Percentiles rank a stretch among this genome's conserved stretches.
phyloP scores from a whole-genome alignment of 495 filamentous ascomycete species.

The Elaphomyces granulatus region DNA sequence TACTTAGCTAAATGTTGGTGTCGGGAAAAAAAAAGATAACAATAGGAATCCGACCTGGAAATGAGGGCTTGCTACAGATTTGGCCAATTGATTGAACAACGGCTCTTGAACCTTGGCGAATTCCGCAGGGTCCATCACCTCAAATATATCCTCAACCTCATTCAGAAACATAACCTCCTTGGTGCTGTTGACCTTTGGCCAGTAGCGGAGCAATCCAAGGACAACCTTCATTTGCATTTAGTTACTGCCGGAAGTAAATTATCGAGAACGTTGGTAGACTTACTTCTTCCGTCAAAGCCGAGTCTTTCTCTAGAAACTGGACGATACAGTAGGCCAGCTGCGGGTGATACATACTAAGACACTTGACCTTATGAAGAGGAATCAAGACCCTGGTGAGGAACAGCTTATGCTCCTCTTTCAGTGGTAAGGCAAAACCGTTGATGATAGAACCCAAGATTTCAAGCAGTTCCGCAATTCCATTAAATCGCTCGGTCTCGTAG shows the following conservation, averaged over 20 bases:
- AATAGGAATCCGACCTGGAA: slow-evolving; percentile 64
- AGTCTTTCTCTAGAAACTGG: slow-evolving; percentile 97
- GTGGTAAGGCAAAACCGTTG: slow-evolving; percentile 92
- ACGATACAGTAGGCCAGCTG: slow-evolving; percentile 98
- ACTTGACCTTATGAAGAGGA: slow-evolving; percentile 95
- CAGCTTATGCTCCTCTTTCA: slow-evolving; percentile 98
- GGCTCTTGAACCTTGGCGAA: slow-evolving; percentile 98
- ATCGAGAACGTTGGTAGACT: slow-evolving; percentile 3
- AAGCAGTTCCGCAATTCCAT: slow-evolving; percentile 90
- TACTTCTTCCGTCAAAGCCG: slow-evolving; percentile 92
- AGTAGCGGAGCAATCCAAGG: slow-evolving; percentile 85
- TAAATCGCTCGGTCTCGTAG: slow-evolving; percentile 97
- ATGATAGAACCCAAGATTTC: slow-evolving; percentile 98
- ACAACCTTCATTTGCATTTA: slow-evolving; percentile 50
- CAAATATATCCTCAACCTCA: slow-evolving; percentile 98
- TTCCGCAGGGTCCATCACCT: slow-evolving; percentile 98
- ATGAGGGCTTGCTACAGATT: slow-evolving; percentile 95
- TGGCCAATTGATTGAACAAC: slow-evolving; percentile 90
- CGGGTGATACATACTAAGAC: slow-evolving; percentile 98
- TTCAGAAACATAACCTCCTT: slow-evolving; percentile 99
- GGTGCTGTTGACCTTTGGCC: slow-evolving; percentile 98
- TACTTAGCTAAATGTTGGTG: not conserved
- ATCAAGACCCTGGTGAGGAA: slow-evolving; percentile 90
- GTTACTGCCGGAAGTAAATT: not conserved
- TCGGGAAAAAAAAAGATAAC: not conserved